Evolutionary conservation across 1,284 basidiomycete species (phyloP), one percentile per base, ranked within the genome.

Genomic region (Malassezia furfur): DNA sequence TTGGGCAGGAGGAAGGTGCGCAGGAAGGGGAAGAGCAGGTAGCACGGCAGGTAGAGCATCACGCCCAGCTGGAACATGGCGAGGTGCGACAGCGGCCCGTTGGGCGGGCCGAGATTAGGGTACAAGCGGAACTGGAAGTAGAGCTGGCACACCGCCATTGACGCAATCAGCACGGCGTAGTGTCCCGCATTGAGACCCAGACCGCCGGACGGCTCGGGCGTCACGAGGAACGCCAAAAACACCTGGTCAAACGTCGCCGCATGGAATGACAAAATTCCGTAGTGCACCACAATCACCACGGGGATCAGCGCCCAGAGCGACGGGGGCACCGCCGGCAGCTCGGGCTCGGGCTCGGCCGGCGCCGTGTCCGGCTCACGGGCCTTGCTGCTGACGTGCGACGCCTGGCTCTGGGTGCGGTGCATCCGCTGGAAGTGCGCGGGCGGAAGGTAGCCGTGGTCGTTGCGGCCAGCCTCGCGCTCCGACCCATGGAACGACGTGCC

Each of bases 91-190:
- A 72, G 52, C 36, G 57, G 60, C 28, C 74, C 74, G 15, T 67
- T 62, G 6, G 57, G 60, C 35, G 61, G 53, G 36, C 57, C 65
- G 15, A 81, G 84, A 71, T 75, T 87, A 82, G 88, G 87, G 79
- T 90, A 91, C 32, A 70, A 59, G 28, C 62, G 55, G 56, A 71
- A 71, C 37, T 71, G 68, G 50, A 69, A 71, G 9, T 64, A 50
- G 5, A 71, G 36, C 55, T 71, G 67, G 46, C 63, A 68, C 30
- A 70, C 62, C 17, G 64, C 67, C 72, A 69, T 68, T 3, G 68
- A 66, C n/a, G 71, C 63, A 49, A 75, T 75, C 22, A 75, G 52
- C 40, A 71, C 63, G 5, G 74, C 74, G 50, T 64, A 75, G 54
- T 75, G 74, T n/a, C 68, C 65, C 1, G 74, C 71, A 1, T 70